Evolutionary conservation across 257 asterid genomes (phyloP), one percentile per base, ranked within the genome.

Genomic region (Petrea volubilis): DNA sequence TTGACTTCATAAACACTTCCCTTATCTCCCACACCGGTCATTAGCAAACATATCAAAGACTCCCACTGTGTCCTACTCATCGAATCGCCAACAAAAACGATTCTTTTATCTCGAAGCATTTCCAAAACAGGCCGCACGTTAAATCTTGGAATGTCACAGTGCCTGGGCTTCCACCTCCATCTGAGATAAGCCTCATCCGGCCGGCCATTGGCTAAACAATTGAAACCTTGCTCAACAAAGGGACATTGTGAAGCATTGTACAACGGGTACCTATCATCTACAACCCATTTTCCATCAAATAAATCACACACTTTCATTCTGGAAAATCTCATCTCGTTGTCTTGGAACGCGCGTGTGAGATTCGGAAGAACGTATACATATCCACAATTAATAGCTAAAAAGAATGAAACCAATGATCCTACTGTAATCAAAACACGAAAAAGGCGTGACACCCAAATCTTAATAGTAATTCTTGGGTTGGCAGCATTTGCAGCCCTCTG

Each of bases 41-140:
- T 90, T 34, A 90, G 71, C 80, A 90, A 59, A 71, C 95, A 90
- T 77, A 87, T 87, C 83, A 90, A 82, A 58, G 96, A 90, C 78
- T 90, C 96, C 96, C 96, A 90, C 65, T 90, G 92, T 8, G 96
- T 87, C 77, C 95, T 84, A 67, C 96, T 84, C 96, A 90, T 87
- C 0, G 96, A 90, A 67, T 90, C 96, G 52, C 96, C 96, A 53
- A 90, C 96, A 65, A 90, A 90, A 51, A 87, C 92, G 68, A 90
- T 80, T 55, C 89, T 77, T 51, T 85, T 87, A 65, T 85, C 78
- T 29, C 86, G 75, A 2, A 90, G 85, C 57, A 36, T 70, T 73
- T 86, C 84, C 81, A 90, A 60, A 43, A 79, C 72, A 55, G 15
- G 60, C 46, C 41, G 74, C 74, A 82, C 79, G 60, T 85, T 25